Percentiles rank a stretch among this genome's conserved stretches.
Conservation (phyloP, 495 filamentous ascomycete genomes). For the Cercophora newfieldiana region DNA sequence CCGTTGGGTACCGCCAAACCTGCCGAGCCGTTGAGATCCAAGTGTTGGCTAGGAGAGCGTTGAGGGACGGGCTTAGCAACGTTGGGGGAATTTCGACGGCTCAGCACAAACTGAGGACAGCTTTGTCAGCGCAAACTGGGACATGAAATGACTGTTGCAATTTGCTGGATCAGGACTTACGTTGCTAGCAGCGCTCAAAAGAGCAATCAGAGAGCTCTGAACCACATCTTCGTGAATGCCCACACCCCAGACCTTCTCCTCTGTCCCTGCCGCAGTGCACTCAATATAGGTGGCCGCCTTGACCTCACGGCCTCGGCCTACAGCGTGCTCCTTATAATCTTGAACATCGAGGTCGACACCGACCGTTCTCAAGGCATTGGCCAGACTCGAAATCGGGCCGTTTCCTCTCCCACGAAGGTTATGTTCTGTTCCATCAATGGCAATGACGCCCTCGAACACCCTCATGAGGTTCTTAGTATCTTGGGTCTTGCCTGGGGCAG, state of each 20-base stretch:
- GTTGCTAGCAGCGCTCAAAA: slow-evolving; percentile 84
- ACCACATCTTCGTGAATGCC: slow-evolving; percentile 95
- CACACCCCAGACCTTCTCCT: slow-evolving; percentile 86
- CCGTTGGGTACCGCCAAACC: slow-evolving; percentile 12
- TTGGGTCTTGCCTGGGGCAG: slow-evolving; percentile 64
- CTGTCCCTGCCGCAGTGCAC: slow-evolving; percentile 69
- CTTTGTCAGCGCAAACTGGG: slow-evolving; percentile 7
- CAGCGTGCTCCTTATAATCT: slow-evolving; percentile 96
- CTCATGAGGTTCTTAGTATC: slow-evolving; percentile 77
- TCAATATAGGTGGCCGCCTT: slow-evolving; percentile 96
- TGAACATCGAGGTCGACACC: slow-evolving; percentile 88
- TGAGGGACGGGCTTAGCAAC: slow-evolving; percentile 45
- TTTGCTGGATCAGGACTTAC: slow-evolving; percentile 54
- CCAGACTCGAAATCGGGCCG: slow-evolving; percentile 85
- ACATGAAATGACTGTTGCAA: neutral
- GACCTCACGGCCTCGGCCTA: slow-evolving; percentile 74
- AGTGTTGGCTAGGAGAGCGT: slow-evolving; percentile 36
- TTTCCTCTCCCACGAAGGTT: slow-evolving; percentile 78
- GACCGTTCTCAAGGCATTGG: slow-evolving; percentile 76
- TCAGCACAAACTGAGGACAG: slow-evolving; percentile 56
- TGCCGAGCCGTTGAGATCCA: slow-evolving; percentile 35
- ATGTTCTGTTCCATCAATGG: slow-evolving; percentile 80
- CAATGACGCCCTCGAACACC: slow-evolving; percentile 82
- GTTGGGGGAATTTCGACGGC: slow-evolving; percentile 56
- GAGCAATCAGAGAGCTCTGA: slow-evolving; percentile 85